These are phyloP conservation scores for Phytophthora constricta DNA, from an alignment of 352 stramenopile species.

Conservation along the genomic window DNA sequence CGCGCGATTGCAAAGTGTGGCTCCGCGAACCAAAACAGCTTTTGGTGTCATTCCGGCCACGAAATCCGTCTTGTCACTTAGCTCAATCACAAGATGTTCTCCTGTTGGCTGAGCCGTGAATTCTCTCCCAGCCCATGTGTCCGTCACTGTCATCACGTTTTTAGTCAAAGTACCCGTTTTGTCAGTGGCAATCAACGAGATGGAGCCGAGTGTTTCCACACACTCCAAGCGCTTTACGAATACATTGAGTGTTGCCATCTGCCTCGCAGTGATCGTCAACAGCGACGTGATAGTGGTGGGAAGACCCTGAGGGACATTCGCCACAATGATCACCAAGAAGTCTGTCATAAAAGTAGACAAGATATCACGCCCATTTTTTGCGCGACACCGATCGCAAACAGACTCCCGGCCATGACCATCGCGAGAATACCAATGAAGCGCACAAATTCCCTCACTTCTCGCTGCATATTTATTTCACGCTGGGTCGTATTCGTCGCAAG, in stretches of 20 bases:
- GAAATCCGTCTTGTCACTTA: slow-evolving; percentile 43
- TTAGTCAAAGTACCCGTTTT: slow-evolving; percentile 93
- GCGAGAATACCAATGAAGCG: slow-evolving; percentile 51
- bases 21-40: slow-evolving; percentile 44
- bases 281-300: slow-evolving; percentile 90
- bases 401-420: slow-evolving; percentile 33
- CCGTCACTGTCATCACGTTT: slow-evolving; percentile 65
- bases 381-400: slow-evolving; percentile 45
- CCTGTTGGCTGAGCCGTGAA: slow-evolving; percentile 38
- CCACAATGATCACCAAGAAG: slow-evolving; percentile 61
- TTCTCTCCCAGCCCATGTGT: slow-evolving; percentile 45
- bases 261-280: slow-evolving; percentile 86
- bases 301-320: slow-evolving; percentile 88
- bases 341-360: slow-evolving; percentile 51
- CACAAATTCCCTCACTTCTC: slow-evolving; percentile 53
- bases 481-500: slow-evolving; percentile 41
- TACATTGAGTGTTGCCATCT: slow-evolving; percentile 78
- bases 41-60: slow-evolving; percentile 29
- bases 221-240: slow-evolving; percentile 90
- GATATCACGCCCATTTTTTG: slow-evolving; percentile 43
- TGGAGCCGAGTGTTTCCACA: slow-evolving; percentile 90
- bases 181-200: slow-evolving; percentile 91
- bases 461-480: slow-evolving; percentile 54
- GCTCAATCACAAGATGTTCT: slow-evolving; percentile 39
- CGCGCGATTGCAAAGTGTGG: slow-evolving; percentile 51